Conservation (phyloP, 345 rosid species). For the sweet orange (Citrus sinensis) region DNA sequence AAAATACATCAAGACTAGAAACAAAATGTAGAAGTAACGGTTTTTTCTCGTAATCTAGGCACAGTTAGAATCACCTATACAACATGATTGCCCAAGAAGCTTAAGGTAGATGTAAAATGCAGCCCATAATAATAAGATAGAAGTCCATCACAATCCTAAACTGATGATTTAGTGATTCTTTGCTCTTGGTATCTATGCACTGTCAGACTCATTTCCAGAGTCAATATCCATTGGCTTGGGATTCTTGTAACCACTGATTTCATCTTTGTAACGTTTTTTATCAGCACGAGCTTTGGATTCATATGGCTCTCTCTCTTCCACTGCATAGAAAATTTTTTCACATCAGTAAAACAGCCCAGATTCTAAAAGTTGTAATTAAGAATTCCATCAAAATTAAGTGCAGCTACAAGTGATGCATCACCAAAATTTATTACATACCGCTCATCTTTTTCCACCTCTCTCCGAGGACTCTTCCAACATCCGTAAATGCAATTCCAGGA, state of each 20-base stretch:
- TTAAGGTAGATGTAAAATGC: background rate
- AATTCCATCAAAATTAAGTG: background rate
- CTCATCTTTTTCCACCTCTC: conserved; percentile 83
- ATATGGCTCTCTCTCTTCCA: conserved; percentile 80
- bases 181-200: conserved; percentile 6
- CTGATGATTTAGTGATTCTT: background rate
- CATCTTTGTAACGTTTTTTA: conserved; percentile 70
- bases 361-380: background rate
- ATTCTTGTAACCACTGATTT: conserved; percentile 67
- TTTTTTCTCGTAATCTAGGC: background rate
- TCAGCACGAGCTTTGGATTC: conserved; percentile 73
- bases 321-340: conserved; percentile 20
- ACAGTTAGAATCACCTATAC: background rate
- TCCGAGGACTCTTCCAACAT: conserved; percentile 58
- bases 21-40: background rate
- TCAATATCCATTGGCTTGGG: conserved; percentile 63
- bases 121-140: background rate
- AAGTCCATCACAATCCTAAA: background rate
- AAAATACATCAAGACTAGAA: background rate
- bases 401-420: background rate
- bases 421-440: conserved; percentile 31
- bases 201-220: conserved; percentile 49
- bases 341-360: background rate
- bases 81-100: background rate
- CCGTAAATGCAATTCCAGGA: conserved; percentile 74